Evolutionary conservation across 2,329 filamentous ascomycete genomes (phyloP), one percentile per base, ranked within the genome.

Genomic region (Teratosphaeria zuluensis): DNA sequence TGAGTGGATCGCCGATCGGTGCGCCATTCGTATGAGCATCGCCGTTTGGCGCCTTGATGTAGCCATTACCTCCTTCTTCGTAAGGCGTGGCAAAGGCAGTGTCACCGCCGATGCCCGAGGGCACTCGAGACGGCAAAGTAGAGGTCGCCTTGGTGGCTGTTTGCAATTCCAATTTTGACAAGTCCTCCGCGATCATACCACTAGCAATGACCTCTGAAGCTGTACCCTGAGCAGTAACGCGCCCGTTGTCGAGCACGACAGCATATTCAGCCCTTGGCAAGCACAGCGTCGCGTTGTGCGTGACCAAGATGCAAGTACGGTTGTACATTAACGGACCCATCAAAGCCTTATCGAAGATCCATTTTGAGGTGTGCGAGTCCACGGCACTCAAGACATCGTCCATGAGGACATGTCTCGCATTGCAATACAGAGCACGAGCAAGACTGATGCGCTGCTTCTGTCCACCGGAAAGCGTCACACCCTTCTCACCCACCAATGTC

Each of bases 391-490:
- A 81, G 63, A 95, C 96, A 73, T 99, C 94, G 69, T 99, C 94
- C 55, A 99, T 81, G 11, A 99, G 81, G 16, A 99, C 77, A 72
- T 97, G 92, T 56, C 87, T 87, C 5, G 92, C 95, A 73, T 90
- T 92, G 64, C 90, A 96, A 75, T 99, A 99, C n/a, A 99, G 81
- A 1, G 94, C 94, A 65, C 94, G 86, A n/a, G 94, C 94, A 52
- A 99, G 81, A 14, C 92, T 96, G 56, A 99, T 97, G 59, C 94
- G 87, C 74, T 99, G 94, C 75, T 97, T 97, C 75, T 99, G 94
- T 6, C 94, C 94, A 63, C 94, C 94, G 6, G 94, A 99, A 14
- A 99, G 83, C 16, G 92, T 92, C 62, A 99, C 96, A 35, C 94
- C 94, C 75, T 97, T 99, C 72, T 99, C 94, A 56, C 94, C 94